Evolutionary conservation across 768 basidiomycete species (phyloP).

Genomic region (Mycena leptocephala): DNA sequence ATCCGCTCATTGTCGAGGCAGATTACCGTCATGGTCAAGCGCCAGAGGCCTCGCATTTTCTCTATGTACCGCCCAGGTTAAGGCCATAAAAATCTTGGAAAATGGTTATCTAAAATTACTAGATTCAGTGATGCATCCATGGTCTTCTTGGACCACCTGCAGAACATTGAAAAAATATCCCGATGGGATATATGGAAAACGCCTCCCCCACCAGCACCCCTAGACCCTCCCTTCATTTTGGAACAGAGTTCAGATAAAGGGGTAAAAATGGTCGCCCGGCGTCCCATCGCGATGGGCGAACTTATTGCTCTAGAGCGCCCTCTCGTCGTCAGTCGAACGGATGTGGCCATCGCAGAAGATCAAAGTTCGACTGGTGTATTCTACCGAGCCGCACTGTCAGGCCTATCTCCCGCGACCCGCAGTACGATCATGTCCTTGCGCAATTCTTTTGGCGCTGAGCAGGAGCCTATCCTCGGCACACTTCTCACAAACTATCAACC

Average conservation of each 20-base stretch:
- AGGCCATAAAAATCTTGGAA: no score
- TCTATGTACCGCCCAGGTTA: constrained; percentile 11
- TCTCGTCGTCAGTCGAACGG: constrained; percentile 21
- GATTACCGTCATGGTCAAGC: constrained; percentile 22
- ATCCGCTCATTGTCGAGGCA: constrained; percentile 20
- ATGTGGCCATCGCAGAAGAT: constrained; percentile 29
- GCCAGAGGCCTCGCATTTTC: constrained; percentile 25
- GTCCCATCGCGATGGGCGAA: constrained; percentile 13
- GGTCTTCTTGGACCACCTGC: constrained; percentile 28
- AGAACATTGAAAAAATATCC: constrained; percentile 15
- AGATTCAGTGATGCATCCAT: neutral
- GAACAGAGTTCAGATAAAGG: constrained; percentile 21
- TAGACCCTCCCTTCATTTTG: constrained; percentile 3
- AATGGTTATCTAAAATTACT: no score
- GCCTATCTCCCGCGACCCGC: constrained; percentile 12
- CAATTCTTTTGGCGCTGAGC: constrained; percentile 26
- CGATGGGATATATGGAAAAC: constrained; percentile 22
- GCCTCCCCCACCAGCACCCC: neutral
- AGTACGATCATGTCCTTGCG: constrained; percentile 9
- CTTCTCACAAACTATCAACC: constrained; percentile 23
- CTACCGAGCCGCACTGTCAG: constrained; percentile 21
- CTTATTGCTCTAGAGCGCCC: constrained; percentile 22
- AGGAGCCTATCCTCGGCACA: constrained; percentile 22
- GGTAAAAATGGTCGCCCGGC: constrained; percentile 24
- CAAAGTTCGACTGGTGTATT: constrained; percentile 19